These are phyloP conservation scores for Chaetomium cochliodes DNA, from an alignment of 495 filamentous ascomycete genomes.

Conservation along the genomic window DNA sequence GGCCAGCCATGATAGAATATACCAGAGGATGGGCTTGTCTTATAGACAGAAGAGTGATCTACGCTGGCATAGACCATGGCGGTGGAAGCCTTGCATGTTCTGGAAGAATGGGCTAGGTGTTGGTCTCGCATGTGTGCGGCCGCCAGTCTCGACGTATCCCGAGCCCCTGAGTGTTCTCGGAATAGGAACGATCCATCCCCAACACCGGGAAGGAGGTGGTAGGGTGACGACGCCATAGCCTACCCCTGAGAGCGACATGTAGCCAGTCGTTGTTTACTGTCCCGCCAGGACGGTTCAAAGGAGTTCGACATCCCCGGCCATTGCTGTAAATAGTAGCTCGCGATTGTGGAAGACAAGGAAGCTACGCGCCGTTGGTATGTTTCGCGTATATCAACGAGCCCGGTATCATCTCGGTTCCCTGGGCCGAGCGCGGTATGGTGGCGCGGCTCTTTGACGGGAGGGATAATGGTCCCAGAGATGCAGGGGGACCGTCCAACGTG, in stretches of 20 bases:
- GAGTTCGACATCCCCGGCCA: not conserved
- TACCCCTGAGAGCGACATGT: conserved; percentile 7
- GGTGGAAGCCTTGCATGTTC: not conserved
- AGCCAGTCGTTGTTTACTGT: not conserved
- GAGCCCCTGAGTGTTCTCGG: not conserved
- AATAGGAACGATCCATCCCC: not conserved
- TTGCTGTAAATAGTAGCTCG: conserved; percentile 17
- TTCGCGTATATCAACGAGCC: not conserved
- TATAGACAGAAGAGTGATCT: not conserved
- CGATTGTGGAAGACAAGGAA: not conserved
- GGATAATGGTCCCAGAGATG: not conserved
- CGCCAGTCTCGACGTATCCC: not conserved
- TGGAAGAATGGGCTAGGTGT: not conserved
- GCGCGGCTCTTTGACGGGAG: not conserved
- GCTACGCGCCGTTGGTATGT: not conserved
- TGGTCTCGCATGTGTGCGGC: not conserved
- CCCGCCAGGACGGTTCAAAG: not conserved
- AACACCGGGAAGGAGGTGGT: not conserved
- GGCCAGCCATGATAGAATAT: not conserved
- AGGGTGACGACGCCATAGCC: not conserved
- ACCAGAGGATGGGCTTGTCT: not conserved
- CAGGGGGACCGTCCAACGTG: not conserved
- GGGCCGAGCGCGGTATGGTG: not conserved
- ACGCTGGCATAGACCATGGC: too few species aligned
- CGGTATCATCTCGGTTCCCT: not conserved